Base-by-base conservation (phyloP, 1,284 basidiomycete genomes). In the Porodaedalea pini region DNA sequence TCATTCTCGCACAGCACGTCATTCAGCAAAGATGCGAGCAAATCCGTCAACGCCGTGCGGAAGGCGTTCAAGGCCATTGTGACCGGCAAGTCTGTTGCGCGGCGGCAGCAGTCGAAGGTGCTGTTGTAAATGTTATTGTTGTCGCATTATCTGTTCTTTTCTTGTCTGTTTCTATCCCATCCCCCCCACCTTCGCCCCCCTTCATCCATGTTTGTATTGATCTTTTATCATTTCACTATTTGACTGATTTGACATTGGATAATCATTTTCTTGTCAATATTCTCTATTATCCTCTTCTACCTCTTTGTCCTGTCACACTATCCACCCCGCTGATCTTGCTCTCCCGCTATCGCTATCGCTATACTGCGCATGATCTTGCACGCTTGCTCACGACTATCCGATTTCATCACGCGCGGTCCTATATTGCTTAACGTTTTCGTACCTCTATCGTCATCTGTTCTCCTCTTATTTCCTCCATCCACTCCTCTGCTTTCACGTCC, bases 61-160 rank as follows among this genome's bases (percentile, higher is more conserved):
- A 81, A 83, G 51, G 86, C 86, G 17, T 75, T 88, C 68, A 86
- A 82, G 68, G 81, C 82, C 6, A 79, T 86, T 63, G 82, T 81
- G 54, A 78, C 83, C 45, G 78, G 78, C 52, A 82, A 75, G 68
- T 74, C 79, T 7, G 69, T 67, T 58, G 56, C 54, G 48, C 64
- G 59, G 50, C 62, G 64, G 31, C 45, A 47, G 27, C 61, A 61
- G 41, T 61, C 63, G 29, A 58, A 56, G 55, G 61, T 58, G 45
- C 27, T 21, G 10, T 29, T 57, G 36, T 62, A 54, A 56, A 58
- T 61, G 27, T 51, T 51, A 37, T 51, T 36, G 27, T 51, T 29
- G 25, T 55, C 47, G n/a, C n/a, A 17, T 59, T 34, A 32, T 41
- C 25, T 17, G 7, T 8, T 29, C 34, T 52, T 45, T 56, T 50